phyloP scores from a whole-genome alignment of 495 filamentous ascomycete genomes.

The Chaetomium fimeti region DNA sequence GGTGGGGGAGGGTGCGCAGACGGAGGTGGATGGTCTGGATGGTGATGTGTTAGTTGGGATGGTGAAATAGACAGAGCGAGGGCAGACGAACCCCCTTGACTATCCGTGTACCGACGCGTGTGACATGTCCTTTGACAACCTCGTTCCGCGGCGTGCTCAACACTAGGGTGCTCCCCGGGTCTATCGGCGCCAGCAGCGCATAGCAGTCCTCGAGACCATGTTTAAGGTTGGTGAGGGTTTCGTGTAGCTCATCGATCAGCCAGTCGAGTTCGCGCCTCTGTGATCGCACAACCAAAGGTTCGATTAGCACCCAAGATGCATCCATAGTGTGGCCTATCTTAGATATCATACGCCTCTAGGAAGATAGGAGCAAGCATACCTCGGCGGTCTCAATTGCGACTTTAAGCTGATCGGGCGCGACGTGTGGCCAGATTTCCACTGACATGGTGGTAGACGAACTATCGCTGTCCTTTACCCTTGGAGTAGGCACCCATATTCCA shows the following conservation, averaged over 20 bases:
- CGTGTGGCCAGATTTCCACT: conserved; percentile 72
- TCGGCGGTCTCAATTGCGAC: conserved; percentile 65
- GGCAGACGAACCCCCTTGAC: conserved; percentile 64
- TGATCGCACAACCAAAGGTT: conserved; percentile 9
- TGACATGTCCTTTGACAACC: conserved; percentile 86
- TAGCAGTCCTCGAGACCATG: conserved; percentile 86
- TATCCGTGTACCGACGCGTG: conserved; percentile 71
- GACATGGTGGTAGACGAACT: conserved; percentile 55
- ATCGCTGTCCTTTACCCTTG: conserved; percentile 17
- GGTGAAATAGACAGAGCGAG: neutral
- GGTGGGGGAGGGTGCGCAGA: conserved; percentile 51
- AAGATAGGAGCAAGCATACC: conserved; percentile 45
- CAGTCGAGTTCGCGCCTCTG: conserved; percentile 80
- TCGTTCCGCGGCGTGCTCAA: conserved; percentile 85
- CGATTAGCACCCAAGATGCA: conserved; percentile 40
- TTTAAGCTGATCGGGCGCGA: conserved; percentile 62
- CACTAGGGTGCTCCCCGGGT: conserved; percentile 81
- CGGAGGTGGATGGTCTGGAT: conserved; percentile 48
- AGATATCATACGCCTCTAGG: neutral
- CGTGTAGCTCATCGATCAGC: conserved; percentile 76
- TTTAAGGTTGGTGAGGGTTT: conserved; percentile 73
- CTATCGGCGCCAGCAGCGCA: conserved; percentile 73
- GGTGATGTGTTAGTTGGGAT: neutral
- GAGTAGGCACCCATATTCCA: conserved; percentile 41
- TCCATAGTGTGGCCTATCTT: conserved; percentile 13